Base-by-base conservation (phyloP, 345 rosid genomes). In the Brassica rapa region DNA sequence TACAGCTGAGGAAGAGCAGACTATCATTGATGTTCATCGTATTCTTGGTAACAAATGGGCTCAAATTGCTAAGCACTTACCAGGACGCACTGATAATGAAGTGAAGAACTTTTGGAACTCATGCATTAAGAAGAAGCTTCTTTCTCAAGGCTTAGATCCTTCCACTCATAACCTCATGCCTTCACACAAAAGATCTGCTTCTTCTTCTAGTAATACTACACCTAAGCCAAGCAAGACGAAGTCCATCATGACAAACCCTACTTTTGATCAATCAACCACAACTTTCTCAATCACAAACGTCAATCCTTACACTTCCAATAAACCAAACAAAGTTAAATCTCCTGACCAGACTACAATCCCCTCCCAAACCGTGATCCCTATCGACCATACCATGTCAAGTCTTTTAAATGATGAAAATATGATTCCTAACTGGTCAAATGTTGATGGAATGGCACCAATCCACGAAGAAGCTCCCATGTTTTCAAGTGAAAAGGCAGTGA, bases 21-120 rank as follows among this genome's bases (percentile, higher is more conserved):
- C 84, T 4, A 88, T 88, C 32, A 86, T 88, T 49, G 89, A 88
- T 62, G 86, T 81, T 6, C 91, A 88, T 75, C 86, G 91, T 65
- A 88, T 88, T 72, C 76, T 88, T 39, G 91, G 91, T 80, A 88
- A 88, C 84, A 82, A 79, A 74, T 82, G 85, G 85, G 82, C 85
- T 73, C 85, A 82, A 23, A 82, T 82, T 63, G 85, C 85, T 12
- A 90, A 90, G 81, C 95, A 90, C 68, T 81, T 90, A 0, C 95
- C 95, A 0, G 95, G 95, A 62, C 85, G 95, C 64, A 90, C 95
- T 8, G 95, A 90, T 75, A 90, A 90, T 33, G 95, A 90, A 77
- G 91, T 90, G 70, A 88, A 88, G 81, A 90, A 90, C 71, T 90
- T 85, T 78, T 90, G 95, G 95, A 90, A 90, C 80, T 90, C 95